Evolutionary conservation across 75 land plant species (phyloP).

Genomic region (Cunninghamia lanceolata): DNA sequence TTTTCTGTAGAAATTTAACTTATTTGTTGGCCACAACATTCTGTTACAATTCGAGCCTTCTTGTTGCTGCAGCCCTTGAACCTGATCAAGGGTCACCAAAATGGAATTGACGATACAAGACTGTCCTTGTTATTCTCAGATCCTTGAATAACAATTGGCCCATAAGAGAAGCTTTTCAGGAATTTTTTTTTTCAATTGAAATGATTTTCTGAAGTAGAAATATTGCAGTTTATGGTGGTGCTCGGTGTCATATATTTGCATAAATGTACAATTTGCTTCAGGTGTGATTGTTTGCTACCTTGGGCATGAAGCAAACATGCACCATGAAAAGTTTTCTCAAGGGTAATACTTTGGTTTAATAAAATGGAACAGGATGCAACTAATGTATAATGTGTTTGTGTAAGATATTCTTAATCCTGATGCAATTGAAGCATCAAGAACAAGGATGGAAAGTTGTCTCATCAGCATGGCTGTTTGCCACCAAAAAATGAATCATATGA

Average conservation of each 20-base stretch:
- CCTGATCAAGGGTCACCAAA: not conserved
- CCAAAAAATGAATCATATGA: not conserved
- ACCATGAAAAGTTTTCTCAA: not conserved
- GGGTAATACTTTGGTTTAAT: not conserved
- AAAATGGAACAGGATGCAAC: not conserved
- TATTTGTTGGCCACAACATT: not conserved
- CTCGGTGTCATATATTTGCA: not conserved
- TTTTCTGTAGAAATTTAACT: not conserved
- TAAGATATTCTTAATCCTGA: not conserved
- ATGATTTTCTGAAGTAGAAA: not conserved
- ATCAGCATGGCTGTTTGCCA: not conserved
- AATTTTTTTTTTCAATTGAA: not conserved
- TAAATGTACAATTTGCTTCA: not conserved
- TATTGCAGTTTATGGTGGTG: not conserved
- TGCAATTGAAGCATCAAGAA: not conserved
- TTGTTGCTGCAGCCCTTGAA: not conserved
- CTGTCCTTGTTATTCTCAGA: not conserved
- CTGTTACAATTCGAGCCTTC: not conserved
- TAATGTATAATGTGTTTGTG: not conserved
- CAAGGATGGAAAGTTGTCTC: not conserved
- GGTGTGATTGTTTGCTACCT: not conserved
- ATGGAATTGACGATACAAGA: not conserved
- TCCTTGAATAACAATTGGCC: too few relatives aligned
- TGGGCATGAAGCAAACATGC: not conserved
- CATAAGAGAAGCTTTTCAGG: not conserved